Base-by-base conservation (phyloP, 176 grass and related monocot genomes). In the sorghum (Sorghum bicolor) region DNA sequence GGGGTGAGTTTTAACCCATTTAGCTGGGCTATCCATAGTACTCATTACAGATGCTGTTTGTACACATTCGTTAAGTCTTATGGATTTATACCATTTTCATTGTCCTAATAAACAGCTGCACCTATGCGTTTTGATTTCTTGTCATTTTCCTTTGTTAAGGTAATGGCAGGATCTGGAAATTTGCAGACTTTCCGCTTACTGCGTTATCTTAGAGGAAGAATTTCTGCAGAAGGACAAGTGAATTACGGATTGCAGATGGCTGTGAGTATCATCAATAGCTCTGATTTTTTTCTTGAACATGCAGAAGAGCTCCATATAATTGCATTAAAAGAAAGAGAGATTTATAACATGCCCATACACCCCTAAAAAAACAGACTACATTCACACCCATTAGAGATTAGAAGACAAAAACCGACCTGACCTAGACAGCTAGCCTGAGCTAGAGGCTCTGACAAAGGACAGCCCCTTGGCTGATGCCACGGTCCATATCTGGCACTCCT, bases 181-280 rank as follows among this genome's bases (percentile, higher is more conserved):
- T 76, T 98, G 80, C 90, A 92, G 88, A 98, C 91, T 76, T 98
- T 98, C 74, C 90, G 96, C 63, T 81, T 98, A 47, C 75, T 98
- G 41, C 90, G 96, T 48, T 98, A 98, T 84, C 93, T 98, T 78
- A 91, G 96, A 66, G 88, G 91, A 81, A 90, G 96, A 90, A 90
- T 89, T 87, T 95, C 96, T 52, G 85, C 91, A 64, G 96, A 98
- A 85, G 96, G 96, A 29, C 96, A 98, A 84, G 87, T 98, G 81
- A 93, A 95, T 90, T 98, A 95, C 90, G 96, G 96, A 70, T 89
- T 95, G 69, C 96, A 98, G 87, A 98, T 98, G 91, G 85, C 91
- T 33, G 92, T 98, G 86, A 90, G 92, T 91, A 79, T 85, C 31
- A 0, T 64, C 45, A 68, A 31, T 67, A 67, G 22, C 32, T 82